Evolutionary conservation across 2,329 filamentous ascomycete genomes (phyloP), one percentile per base, ranked within the genome.

Genomic region (Penicillium sp.): DNA sequence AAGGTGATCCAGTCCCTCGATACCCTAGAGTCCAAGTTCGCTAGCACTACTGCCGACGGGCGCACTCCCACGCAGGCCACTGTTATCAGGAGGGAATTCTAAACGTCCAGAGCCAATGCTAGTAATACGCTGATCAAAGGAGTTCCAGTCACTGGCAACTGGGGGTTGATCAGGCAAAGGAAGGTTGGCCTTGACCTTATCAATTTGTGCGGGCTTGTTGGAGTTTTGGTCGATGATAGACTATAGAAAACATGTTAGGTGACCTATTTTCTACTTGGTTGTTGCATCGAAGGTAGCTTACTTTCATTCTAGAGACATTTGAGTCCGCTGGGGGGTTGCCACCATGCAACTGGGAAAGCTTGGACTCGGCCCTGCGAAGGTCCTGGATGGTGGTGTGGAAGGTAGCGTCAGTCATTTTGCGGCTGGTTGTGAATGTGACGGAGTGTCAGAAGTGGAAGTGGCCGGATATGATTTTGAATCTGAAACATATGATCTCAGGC

Each of bases 141-240:
- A 90, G 73, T 93, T 86, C 82, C 86, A 92, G 80, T 94, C 90
- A 6, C 89, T 89, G n/a, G 85, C 78, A n/a, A 77, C 78, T 1
- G 89, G 89, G 23, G 90, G 90, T 64, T 93, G 82, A 2, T 93
- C 89, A 19, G 90, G 91, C 50, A 93, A 84, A 51, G 89, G 89
- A 33, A 96, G 86, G 76, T 91, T 91, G 73, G 86, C 77, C 77
- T 88, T 82, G 69, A 82, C 82, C 74, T 89, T 77, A 52, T 87
- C 83, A 70, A 93, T 88, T 74, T 88, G 79, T 55, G 88, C 79
- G 63, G 79, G 72, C 75, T 90, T 90, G 76, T 78, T 60, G 50
- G 68, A 73, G 65, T 75, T 74, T 33, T 75, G 73, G 57, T 75
- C 74, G 67, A 77, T 63, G 31, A 76, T 62, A 39, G 72, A 77